Percentiles rank a stretch among this genome's conserved stretches.
Evolutionary conservation across 2,329 filamentous ascomycete species (phyloP).

Genomic region (Pezizomycotina sp.): DNA sequence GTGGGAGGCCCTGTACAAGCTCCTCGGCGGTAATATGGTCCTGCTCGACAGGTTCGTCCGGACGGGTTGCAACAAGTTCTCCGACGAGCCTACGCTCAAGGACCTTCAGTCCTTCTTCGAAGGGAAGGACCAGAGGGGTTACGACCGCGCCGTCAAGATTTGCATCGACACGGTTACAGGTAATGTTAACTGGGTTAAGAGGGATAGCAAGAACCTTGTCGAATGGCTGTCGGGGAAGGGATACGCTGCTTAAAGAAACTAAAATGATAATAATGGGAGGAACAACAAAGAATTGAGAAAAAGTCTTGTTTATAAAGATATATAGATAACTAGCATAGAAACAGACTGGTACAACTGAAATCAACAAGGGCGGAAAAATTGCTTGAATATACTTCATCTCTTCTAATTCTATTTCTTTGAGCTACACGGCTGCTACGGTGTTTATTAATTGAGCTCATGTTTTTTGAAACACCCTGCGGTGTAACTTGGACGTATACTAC

Average conservation of each 20-base stretch:
- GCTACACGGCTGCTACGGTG: too few relatives aligned
- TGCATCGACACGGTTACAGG: conserved; percentile 73
- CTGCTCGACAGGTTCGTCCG: conserved; percentile 69
- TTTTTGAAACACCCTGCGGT: too few relatives aligned
- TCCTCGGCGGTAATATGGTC: conserved; percentile 65
- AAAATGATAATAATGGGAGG: neutral
- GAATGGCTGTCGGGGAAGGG: conserved; percentile 58
- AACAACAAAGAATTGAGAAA: conserved; percentile 4
- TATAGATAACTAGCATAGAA: too few relatives aligned
- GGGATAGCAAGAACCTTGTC: conserved; percentile 55
- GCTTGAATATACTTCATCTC: too few relatives aligned
- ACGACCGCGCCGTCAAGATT: conserved; percentile 70
- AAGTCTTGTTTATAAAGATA: too few relatives aligned
- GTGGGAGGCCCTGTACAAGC: conserved; percentile 56
- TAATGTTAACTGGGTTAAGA: conserved; percentile 62
- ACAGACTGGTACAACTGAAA: too few relatives aligned
- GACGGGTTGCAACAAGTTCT: conserved; percentile 60
- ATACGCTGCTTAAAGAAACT: conserved; percentile 33
- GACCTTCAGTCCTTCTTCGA: conserved; percentile 77
- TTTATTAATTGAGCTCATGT: too few relatives aligned
- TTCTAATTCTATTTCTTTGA: too few relatives aligned
- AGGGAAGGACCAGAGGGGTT: conserved; percentile 68
- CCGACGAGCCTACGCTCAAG: conserved; percentile 48
- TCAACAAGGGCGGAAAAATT: too few relatives aligned
- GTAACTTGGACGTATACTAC: too few relatives aligned